Percentiles rank a stretch among this genome's conserved stretches.
These are phyloP conservation scores for Leptographium flavum DNA, from an alignment of 2,329 filamentous ascomycete genomes.

Conservation along the genomic window DNA sequence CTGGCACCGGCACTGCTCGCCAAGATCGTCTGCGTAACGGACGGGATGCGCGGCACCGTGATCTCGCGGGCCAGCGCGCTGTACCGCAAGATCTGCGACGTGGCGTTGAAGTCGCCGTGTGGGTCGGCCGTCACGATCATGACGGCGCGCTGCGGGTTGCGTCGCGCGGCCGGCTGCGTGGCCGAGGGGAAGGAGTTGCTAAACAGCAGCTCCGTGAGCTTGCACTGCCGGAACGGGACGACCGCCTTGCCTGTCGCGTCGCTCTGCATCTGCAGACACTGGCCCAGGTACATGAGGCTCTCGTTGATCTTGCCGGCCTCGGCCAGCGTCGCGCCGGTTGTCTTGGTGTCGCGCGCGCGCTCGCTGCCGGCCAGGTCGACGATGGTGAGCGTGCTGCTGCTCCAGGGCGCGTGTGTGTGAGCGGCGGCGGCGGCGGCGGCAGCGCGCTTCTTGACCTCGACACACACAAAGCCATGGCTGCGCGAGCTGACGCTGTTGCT, in stretches of 20 bases:
- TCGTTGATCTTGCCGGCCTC: conserved; percentile 98
- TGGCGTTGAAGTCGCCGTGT: conserved; percentile 87
- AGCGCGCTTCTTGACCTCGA: conserved; percentile 78
- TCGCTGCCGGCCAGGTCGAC: conserved; percentile 92
- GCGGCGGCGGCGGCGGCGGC: neutral
- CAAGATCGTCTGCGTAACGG: conserved; percentile 58
- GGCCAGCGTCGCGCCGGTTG: conserved; percentile 76
- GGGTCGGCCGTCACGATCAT: conserved; percentile 97
- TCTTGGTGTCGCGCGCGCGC: conserved; percentile 84
- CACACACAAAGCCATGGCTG: conserved; percentile 90
- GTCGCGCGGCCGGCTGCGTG: conserved; percentile 24
- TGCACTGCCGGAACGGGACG: conserved; percentile 71
- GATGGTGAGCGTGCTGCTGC: conserved; percentile 66
- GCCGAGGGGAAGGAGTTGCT: conserved; percentile 72
- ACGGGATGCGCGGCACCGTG: conserved; percentile 78
- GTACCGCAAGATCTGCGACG: conserved; percentile 89
- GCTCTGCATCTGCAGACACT: conserved; percentile 91
- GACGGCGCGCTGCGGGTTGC: conserved; percentile 70
- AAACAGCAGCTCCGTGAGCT: conserved; percentile 71
- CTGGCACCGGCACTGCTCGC: conserved; percentile 14
- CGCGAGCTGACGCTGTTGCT: conserved; percentile 87
- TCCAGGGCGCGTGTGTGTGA: conserved; percentile 35
- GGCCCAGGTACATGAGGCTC: conserved; percentile 93
- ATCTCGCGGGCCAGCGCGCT: conserved; percentile 86
- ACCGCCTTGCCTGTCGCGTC: conserved; percentile 63